Conservation (phyloP, 306 rosid genomes). For the Delonix regia region DNA sequence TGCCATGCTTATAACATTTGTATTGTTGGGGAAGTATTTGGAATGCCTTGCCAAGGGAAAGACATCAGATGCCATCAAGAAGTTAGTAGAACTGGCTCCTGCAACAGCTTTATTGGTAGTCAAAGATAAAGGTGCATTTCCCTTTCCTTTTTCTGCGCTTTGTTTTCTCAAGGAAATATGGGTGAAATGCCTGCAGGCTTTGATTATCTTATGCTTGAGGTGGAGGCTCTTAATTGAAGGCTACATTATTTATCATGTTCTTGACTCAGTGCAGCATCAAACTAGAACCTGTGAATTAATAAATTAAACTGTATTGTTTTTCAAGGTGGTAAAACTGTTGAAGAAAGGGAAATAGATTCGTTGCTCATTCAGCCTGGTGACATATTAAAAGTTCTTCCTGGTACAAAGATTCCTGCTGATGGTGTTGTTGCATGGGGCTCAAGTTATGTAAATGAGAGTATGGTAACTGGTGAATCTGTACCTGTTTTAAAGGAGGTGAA, state of each 20-base stretch:
- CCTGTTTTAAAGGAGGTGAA: conserved; percentile 77
- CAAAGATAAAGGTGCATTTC: conserved; percentile 71
- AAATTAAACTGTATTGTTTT: conserved; percentile 28
- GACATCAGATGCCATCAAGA: conserved; percentile 99
- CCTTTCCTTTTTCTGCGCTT: conserved; percentile 24
- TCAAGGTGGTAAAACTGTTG: conserved; percentile 65
- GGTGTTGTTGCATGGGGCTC: conserved; percentile 87
- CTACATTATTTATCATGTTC: conserved; percentile 8
- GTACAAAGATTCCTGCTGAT: conserved; percentile 92
- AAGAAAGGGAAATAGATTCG: conserved; percentile 93
- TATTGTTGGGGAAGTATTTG: conserved; percentile 91
- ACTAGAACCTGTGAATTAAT: conserved; percentile 19
- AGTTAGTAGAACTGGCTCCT: conserved; percentile 90
- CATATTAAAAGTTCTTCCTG: conserved; percentile 89
- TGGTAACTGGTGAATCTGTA: conserved; percentile 96
- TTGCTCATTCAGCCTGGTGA: conserved; percentile 89
- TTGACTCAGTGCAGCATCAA: background rate
- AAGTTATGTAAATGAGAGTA: conserved; percentile 91
- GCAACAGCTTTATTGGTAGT: conserved; percentile 80
- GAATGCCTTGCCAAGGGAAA: conserved; percentile 99
- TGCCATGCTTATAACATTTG: conserved; percentile 99
- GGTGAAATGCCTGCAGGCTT: conserved; percentile 17
- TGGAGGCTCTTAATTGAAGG: conserved; percentile 16
- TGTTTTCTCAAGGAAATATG: conserved; percentile 17
- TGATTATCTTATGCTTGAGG: conserved; percentile 28